Evolutionary conservation across 2,329 filamentous ascomycete genomes (phyloP), one percentile per base, ranked within the genome.

Genomic region (Aureobasidium sp.): DNA sequence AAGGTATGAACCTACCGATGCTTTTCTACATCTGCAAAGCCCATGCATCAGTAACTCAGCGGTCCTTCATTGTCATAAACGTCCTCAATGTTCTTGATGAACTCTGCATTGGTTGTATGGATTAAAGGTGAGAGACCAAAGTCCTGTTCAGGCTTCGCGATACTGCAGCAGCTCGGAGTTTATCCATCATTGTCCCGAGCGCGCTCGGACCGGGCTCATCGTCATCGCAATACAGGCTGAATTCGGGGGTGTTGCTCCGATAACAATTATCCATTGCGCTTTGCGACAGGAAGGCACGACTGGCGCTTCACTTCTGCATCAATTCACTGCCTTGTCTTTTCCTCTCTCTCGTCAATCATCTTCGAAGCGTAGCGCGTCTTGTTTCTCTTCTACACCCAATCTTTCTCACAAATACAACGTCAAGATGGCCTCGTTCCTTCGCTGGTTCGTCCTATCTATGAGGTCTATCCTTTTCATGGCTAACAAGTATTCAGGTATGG

Each of bases 401-500:
- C 31, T 39, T 29, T 22, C 27, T 15, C 25, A 48, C 41, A 55
- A 11, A 1, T 12, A 55, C 37, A 29, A 45, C 27, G 17, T 49
- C 45, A 48, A 20, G 6, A 62, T 56, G 60, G 44, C 60, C n/a
- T 49, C 49, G 2, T 56, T 62, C 25, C 29, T 63, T n/a, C 52
- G 61, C 29, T 57, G 52, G 55, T 58, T 52, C 29, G 55, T 62
- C 31, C 27, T 25, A 17, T 45, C 8, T 11, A 25, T 22, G 37
- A 17, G 1, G 7, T 17, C 17, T 31, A 34, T 42, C 42, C 44
- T 49, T 31, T 15, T 31, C 20, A 41, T 31, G 12, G 45, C 57
- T 60, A 39, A 60, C 22, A 31, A 20, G 11, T 14, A 34, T 25
- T 63, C 68, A 86, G 92, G 91, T 97, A 97, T 79, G 91, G 95